Conservation (phyloP, 495 filamentous ascomycete species). For the Hypoxylon subgilvum region DNA sequence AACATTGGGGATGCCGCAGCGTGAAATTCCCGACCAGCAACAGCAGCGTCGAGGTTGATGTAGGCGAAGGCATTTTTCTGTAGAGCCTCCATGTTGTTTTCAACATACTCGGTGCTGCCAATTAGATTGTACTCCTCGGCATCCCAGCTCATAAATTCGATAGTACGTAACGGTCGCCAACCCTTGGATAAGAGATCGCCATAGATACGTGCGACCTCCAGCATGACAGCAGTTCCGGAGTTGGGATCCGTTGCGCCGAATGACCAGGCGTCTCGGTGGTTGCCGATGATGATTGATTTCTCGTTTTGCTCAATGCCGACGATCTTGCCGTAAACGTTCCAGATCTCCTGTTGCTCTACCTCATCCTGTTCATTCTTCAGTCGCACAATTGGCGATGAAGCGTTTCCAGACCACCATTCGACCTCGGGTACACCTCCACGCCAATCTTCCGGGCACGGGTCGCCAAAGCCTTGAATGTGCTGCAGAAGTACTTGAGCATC, state of each 20-base stretch:
- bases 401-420: slow-evolving; percentile 82
- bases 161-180: slow-evolving; percentile 90
- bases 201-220: slow-evolving; percentile 85
- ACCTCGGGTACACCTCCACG: slow-evolving; percentile 73
- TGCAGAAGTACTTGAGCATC: slow-evolving; percentile 83
- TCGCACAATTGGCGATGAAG: slow-evolving; percentile 74
- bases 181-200: slow-evolving; percentile 74
- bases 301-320: slow-evolving; percentile 78
- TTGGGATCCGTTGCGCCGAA: slow-evolving; percentile 86
- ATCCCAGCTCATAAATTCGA: slow-evolving; percentile 96
- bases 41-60: slow-evolving; percentile 88
- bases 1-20: slow-evolving; percentile 82
- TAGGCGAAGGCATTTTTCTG: slow-evolving; percentile 79
- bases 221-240: slow-evolving; percentile 86
- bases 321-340: slow-evolving; percentile 86
- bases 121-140: slow-evolving; percentile 91
- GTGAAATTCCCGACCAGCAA: slow-evolving; percentile 73
- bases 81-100: slow-evolving; percentile 82
- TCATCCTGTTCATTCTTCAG: slow-evolving; percentile 91
- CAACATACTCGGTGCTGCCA: slow-evolving; percentile 93
- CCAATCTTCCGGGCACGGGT: slow-evolving; percentile 75
- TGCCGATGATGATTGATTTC: slow-evolving; percentile 89
- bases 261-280: slow-evolving; percentile 92
- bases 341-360: slow-evolving; percentile 78
- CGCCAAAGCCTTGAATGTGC: slow-evolving; percentile 76